Conservation (phyloP, 768 basidiomycete genomes). For the Glaciozyma martinii region DNA sequence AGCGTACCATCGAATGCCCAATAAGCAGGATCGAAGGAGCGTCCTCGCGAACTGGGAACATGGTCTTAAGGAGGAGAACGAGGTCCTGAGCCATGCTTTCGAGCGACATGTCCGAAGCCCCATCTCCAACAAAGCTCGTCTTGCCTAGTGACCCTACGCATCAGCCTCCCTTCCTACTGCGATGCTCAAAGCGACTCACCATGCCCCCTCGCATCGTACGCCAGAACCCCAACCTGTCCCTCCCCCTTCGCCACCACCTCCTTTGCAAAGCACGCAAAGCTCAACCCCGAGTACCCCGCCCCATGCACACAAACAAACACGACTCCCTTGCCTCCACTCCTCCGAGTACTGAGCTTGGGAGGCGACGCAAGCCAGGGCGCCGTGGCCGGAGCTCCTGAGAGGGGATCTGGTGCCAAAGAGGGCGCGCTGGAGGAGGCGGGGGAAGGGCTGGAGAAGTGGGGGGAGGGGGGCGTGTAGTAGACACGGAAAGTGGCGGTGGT, state of each 20-base stretch:
- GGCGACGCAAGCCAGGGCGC: not conserved
- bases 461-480: conserved; percentile 68
- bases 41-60: conserved; percentile 57
- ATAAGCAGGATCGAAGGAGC: conserved; percentile 75
- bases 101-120: conserved; percentile 59
- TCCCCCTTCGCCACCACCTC: conserved; percentile 54
- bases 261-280: conserved; percentile 83
- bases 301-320: conserved; percentile 92
- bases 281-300: conserved; percentile 84
- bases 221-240: conserved; percentile 69
- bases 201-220: conserved; percentile 76
- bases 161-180: not conserved
- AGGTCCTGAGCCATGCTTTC: conserved; percentile 65
- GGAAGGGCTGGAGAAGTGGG: not conserved
- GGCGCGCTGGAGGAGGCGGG: not conserved
- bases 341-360: not conserved
- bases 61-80: conserved; percentile 53
- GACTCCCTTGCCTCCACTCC: conserved; percentile 41
- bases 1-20: conserved; percentile 75
- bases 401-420: not conserved
- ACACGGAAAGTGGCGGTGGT: conserved; percentile 61
- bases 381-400: not conserved
- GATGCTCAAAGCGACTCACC: conserved; percentile 47
- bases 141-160: conserved; percentile 48
- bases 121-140: conserved; percentile 46